Conservation (phyloP, 768 basidiomycete species). For the Coprinopsis cinerea region DNA sequence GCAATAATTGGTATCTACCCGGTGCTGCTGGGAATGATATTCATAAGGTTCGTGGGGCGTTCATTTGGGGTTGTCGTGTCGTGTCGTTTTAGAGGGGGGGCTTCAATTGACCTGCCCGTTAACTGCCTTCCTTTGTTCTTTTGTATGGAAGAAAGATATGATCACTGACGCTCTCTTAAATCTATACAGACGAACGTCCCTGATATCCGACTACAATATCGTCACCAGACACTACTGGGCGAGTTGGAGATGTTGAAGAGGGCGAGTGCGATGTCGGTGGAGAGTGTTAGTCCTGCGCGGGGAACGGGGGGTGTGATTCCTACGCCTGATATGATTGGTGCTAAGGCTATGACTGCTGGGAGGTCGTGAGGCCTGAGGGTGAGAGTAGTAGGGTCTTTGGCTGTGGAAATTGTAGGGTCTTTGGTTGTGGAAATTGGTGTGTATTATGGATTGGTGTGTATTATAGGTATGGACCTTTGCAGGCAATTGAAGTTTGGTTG, state of each 20-base stretch:
- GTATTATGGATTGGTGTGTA: no score
- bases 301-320: slow-evolving; percentile 19
- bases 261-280: slow-evolving; percentile 7
- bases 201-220: slow-evolving; percentile 80
- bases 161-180: slow-evolving; percentile 3
- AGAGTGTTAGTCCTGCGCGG: neutral
- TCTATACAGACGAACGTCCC: slow-evolving; percentile 88
- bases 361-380: neutral
- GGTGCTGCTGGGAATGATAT: slow-evolving; percentile 95
- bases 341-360: slow-evolving; percentile 25
- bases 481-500: no score
- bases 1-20: slow-evolving; percentile 87
- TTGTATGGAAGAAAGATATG: neutral
- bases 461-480: no score
- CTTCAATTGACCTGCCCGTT: neutral
- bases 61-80: neutral
- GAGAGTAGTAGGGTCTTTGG: no score
- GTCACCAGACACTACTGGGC: slow-evolving; percentile 84
- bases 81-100: neutral
- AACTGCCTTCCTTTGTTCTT: neutral
- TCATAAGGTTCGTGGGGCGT: slow-evolving; percentile 61
- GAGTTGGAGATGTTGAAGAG: slow-evolving; percentile 66
- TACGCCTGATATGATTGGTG: slow-evolving; percentile 30
- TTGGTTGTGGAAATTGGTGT: no score
- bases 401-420: no score